phyloP scores from a whole-genome alignment of 495 filamentous ascomycete species.

The Parachaetomium inaequale region DNA sequence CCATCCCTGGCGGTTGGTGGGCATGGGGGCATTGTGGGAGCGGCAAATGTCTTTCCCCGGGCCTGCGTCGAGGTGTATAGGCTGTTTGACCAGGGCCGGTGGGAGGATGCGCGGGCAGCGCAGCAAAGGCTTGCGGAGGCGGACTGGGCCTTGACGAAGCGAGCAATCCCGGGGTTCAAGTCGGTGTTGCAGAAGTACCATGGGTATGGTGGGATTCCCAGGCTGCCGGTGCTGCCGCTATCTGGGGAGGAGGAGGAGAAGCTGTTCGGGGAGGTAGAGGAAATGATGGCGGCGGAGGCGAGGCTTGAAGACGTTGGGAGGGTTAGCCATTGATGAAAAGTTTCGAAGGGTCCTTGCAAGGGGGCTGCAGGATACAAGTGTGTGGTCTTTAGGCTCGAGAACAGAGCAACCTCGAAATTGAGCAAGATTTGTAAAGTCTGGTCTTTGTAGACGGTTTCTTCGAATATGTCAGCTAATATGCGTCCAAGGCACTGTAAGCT shows the following conservation, averaged over 20 bases:
- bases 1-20: background rate
- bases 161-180: conserved; percentile 5
- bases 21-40: background rate
- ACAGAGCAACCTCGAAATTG: too few species aligned
- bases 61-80: background rate
- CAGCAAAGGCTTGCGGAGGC: conserved; percentile 1
- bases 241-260: background rate
- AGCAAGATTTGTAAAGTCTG: too few species aligned
- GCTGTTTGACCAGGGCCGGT: background rate
- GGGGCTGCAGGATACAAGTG: too few species aligned
- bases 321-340: background rate
- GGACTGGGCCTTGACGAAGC: conserved; percentile 5
- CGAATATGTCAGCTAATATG: too few species aligned
- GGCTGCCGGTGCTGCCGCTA: conserved; percentile 3
- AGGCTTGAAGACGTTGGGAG: background rate
- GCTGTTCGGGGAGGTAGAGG: background rate
- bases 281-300: background rate
- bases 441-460: too few species aligned
- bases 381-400: too few species aligned
- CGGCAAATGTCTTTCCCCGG: conserved; percentile 5
- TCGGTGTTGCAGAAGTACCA: conserved; percentile 1
- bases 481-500: too few species aligned
- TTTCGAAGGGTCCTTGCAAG: too few species aligned
- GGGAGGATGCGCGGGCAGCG: background rate
- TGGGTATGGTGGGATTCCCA: background rate